Evolutionary conservation across 1,284 basidiomycete genomes (phyloP).

Genomic region (Pterulicium gracile): DNA sequence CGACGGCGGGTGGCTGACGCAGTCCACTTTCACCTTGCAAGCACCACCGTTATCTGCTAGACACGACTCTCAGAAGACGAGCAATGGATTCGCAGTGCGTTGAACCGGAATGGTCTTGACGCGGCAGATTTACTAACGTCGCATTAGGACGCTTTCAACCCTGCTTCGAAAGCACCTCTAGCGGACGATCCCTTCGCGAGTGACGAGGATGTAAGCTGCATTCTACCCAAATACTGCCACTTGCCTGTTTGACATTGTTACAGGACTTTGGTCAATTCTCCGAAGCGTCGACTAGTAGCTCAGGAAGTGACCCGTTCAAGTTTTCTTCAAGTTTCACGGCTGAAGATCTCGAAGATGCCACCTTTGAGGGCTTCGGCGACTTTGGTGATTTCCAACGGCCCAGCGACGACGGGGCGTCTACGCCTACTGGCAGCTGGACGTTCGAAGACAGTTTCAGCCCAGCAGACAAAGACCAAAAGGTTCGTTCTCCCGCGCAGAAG

Average conservation of each 20-base stretch:
- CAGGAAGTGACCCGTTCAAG: constrained; percentile 44
- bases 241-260: constrained; percentile 18
- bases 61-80: constrained; percentile 33
- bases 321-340: constrained; percentile 46
- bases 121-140: constrained; percentile 1
- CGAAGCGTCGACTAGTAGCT: constrained; percentile 37
- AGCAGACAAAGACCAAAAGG: not conserved
- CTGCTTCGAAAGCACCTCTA: constrained; percentile 17
- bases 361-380: constrained; percentile 60
- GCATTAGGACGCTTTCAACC: constrained; percentile 43
- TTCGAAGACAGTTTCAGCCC: constrained; percentile 19
- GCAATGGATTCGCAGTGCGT: constrained; percentile 51
- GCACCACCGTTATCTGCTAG: constrained; percentile 44
- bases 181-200: constrained; percentile 44
- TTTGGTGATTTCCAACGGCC: constrained; percentile 71
- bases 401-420: constrained; percentile 38
- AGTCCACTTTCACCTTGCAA: constrained; percentile 56
- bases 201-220: constrained; percentile 37
- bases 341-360: constrained; percentile 35
- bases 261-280: constrained; percentile 73
- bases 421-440: constrained; percentile 62
- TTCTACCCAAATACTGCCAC: constrained; percentile 3
- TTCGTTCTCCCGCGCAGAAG: no score
- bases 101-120: not conserved
- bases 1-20: constrained; percentile 65